Evolutionary conservation across 306 rosid species (phyloP), one percentile per base, ranked within the genome.

Genomic region (Quercus parvula): DNA sequence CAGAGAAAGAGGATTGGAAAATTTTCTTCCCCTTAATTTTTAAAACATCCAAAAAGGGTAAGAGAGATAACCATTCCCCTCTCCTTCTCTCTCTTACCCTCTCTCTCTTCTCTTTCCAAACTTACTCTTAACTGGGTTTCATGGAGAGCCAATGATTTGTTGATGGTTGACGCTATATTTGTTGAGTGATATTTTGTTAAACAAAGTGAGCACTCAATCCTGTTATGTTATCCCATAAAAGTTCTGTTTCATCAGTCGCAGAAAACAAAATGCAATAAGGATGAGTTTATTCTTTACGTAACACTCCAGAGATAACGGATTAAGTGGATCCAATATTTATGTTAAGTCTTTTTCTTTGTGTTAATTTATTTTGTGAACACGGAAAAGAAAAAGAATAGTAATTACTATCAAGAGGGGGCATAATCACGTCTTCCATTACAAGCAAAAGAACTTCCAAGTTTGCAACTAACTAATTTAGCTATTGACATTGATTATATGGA

Each of bases 381-480:
- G 11, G 24, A 33, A 44, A 13, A 25, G 18, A 1, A 24, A 63
- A 27, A 63, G 54, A 13, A 49, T 49, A 11, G 1, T 49, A 49
- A 44, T 38, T 46, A 70, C 18, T 56, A 71, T 3, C 38, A 71
- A 15, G 0, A 71, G 44, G 75, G 35, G 33, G 17, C 30, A 71
- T 8, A 24, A 24, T 24, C 27, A 24, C 14, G 33, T 46, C 56
- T 41, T 70, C 35, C 33, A n/a, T 66, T 18, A 25, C 10, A 10
- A 44, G 70, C 44, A 58, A 75, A 56, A 58, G 22, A 38, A 56
- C 20, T 31, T 5, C 46, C 46, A 11, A 15, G 6, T 61, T 8
- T 59, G 17, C 58, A 2, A 75, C 56, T 12, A 49, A 38, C 75
- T 67, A 73, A 61, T 70, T 82, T 81, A 70, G 24, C 80, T 64